Evolutionary conservation across 257 asterid species (phyloP).

Genomic region (Solanum dulcamara): DNA sequence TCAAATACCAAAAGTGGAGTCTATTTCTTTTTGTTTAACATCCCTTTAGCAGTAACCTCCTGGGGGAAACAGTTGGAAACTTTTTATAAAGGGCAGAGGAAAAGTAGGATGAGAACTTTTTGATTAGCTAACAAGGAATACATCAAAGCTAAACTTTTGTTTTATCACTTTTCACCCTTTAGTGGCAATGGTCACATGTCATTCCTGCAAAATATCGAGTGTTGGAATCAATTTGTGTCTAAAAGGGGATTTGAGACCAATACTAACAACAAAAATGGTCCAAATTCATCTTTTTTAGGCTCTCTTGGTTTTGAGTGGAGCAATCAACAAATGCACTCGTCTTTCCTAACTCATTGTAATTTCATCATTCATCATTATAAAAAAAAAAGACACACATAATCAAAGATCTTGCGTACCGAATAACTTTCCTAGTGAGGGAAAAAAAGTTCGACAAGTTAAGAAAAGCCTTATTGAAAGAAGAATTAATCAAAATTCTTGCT

Average conservation of each 20-base stretch:
- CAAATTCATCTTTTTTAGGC: neutral
- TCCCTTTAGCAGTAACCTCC: neutral
- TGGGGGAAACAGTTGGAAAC: neutral
- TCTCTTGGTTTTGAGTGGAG: neutral
- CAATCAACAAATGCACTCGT: neutral
- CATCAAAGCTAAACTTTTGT: neutral
- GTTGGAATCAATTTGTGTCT: neutral
- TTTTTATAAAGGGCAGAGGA: neutral
- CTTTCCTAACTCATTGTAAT: neutral
- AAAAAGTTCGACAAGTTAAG: neutral
- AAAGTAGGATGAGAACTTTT: neutral
- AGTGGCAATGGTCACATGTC: constrained; percentile 13
- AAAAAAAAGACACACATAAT: neutral
- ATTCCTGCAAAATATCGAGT: neutral
- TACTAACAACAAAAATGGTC: neutral
- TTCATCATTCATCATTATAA: neutral
- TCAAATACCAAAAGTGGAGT: neutral
- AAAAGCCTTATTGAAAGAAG: neutral
- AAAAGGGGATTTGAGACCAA: neutral
- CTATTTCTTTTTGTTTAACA: neutral
- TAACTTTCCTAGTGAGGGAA: neutral
- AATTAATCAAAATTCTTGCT: neutral
- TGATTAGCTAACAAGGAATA: neutral
- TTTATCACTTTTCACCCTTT: neutral
- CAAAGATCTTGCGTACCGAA: neutral